A percentile compares a stretch with the other conserved stretches of the same genome.
phyloP scores from a whole-genome alignment of 2,329 filamentous ascomycete genomes.

The Aureobasidium sp. region DNA sequence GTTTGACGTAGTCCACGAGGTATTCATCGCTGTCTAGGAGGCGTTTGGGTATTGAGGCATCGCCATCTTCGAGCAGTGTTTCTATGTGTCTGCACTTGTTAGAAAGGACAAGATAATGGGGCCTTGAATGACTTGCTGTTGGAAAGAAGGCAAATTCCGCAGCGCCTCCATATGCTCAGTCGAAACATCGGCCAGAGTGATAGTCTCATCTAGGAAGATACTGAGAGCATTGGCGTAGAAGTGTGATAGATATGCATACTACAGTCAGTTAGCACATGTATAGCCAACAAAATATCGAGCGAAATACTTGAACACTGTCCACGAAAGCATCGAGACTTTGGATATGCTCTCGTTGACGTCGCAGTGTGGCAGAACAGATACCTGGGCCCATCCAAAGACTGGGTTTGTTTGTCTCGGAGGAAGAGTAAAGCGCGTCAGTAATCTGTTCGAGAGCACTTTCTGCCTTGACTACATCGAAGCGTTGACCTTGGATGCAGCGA shows the following conservation, averaged over 20 bases:
- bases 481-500: slow-evolving; percentile 59
- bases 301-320: slow-evolving; percentile 58
- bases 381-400: slow-evolving; percentile 57
- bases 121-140: neutral
- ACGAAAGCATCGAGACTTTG: slow-evolving; percentile 68
- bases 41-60: slow-evolving; percentile 37
- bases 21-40: slow-evolving; percentile 56
- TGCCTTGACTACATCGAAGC: slow-evolving; percentile 72
- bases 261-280: slow-evolving; percentile 16
- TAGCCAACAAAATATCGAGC: neutral
- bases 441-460: slow-evolving; percentile 65
- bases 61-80: slow-evolving; percentile 31
- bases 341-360: slow-evolving; percentile 69
- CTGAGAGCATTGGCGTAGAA: slow-evolving; percentile 74
- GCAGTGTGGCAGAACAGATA: slow-evolving; percentile 57
- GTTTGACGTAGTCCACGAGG: slow-evolving; percentile 42
- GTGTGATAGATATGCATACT: slow-evolving; percentile 82
- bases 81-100: slow-evolving; percentile 25
- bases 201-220: slow-evolving; percentile 46
- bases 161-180: slow-evolving; percentile 59
- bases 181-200: slow-evolving; percentile 40
- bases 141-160: slow-evolving; percentile 62
- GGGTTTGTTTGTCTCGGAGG: slow-evolving; percentile 33
- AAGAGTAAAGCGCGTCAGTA: slow-evolving; percentile 59
- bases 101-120: neutral